Base-by-base conservation (phyloP, 805 yeast species). In the Candida pini region DNA sequence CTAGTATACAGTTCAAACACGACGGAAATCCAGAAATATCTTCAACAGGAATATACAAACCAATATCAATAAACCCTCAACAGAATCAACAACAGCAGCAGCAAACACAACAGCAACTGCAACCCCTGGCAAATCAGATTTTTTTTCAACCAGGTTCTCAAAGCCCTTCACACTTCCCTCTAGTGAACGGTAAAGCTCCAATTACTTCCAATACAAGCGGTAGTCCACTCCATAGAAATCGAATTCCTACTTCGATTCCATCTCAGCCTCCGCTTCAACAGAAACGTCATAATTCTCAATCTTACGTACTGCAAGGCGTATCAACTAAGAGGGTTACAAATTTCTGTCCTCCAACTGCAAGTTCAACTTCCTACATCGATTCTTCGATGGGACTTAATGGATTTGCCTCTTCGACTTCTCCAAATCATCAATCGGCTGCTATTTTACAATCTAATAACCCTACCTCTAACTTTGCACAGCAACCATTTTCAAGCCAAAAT, bases 211-310 rank as follows among this genome's bases (percentile, higher is more conserved):
- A 18, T 12, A 25, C n/a, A n/a, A 20, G 10, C 21, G 18, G 16
- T 22, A 18, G 24, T 14, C 9, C 10, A 8, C 13, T 25, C 9
- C 27, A 36, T 23, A 41, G 48, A 23, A 18, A 40, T 8, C 40
- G 51, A 33, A 41, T 51, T 8, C 33, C 41, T n/a, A 41, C 30
- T 17, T 24, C 42, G 7, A 32, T 35, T 24, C 38, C 47, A 19
- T 28, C 34, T 10, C 49, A 43, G 31, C 52, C 53, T n/a, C 37
- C 54, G 21, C 38, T 35, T 13, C 55, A 49, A 23, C 58, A 54
- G 29, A 54, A 56, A 31, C 51, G 61, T 16, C 60, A 53, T 18
- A 50, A 49, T 26, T 54, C 60, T 6, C 60, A 54, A 30, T 51
- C 59, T 10, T 50, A 46, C 28, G 28, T 36, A 13, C 15, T 35